Base-by-base conservation (phyloP, 768 basidiomycete genomes). In the Pulveroboletus sp. region DNA sequence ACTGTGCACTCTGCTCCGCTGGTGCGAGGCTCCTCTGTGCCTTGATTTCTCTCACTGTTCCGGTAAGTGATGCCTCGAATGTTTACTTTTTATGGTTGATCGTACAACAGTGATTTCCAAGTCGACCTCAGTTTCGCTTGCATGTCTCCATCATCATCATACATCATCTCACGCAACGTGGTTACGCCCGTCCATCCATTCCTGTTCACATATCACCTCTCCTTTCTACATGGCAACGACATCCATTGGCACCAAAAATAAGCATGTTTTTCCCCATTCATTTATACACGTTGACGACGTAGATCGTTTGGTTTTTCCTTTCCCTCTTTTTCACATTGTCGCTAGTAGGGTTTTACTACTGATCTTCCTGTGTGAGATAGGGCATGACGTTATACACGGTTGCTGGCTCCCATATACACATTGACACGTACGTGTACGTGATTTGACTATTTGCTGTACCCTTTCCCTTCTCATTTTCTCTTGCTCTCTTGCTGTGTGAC, bases 61-160 rank as follows among this genome's bases (percentile, higher is more conserved):
- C 15, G 43, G 9, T 46, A 32, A 40, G 36, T 41, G 53, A 43
- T 50, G 9, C 48, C 52, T 54, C 43, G 54, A 54, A 49, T 54
- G 57, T 56, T 50, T 43, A 26, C 53, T 53, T 62, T 42, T 24
- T 48, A 46, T 50, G 49, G 49, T 58, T 46, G 52, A 52, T 56
- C 51, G 49, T 41, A 46, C 54, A 47, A 41, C 39, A 14, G 33
- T 57, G 54, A 32, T 47, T 56, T 32, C 47, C 41, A 36, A 38
- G 39, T n/a, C 42, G 24, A 31, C n/a, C 37, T 39, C 44, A 40
- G 49, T 35, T 49, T 41, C 31, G 27, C 21, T 27, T 37, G 40
- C 31, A 55, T 53, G 8, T 14, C 46, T 49, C 30, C 42, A 43
- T 40, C 42, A 37, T 48, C 54, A 54, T 54, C 41, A 49, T 53